phyloP scores from a whole-genome alignment of 441 rosid genomes.

The Theobroma grandiflorum region DNA sequence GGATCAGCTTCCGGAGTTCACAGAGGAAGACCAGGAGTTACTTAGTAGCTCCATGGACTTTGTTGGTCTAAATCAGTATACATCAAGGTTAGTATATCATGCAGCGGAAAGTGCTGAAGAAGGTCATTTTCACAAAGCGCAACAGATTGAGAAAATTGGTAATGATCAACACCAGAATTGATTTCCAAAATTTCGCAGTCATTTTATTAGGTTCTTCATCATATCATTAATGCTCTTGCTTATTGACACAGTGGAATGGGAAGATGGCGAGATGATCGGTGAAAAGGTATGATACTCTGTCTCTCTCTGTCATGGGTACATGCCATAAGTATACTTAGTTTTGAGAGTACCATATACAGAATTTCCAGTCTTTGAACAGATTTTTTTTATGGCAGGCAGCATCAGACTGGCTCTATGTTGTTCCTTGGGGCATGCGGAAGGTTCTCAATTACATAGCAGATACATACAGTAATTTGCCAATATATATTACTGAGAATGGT shows the following conservation, averaged over 20 bases:
- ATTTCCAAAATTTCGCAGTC: background rate
- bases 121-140: constrained; percentile 56
- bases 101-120: constrained; percentile 50
- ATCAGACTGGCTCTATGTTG: constrained; percentile 89
- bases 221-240: constrained; percentile 20
- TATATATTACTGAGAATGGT: constrained; percentile 88
- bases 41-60: constrained; percentile 70
- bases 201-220: background rate
- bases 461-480: constrained; percentile 65
- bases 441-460: constrained; percentile 68
- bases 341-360: background rate
- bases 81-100: constrained; percentile 79
- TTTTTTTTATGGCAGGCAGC: constrained; percentile 74
- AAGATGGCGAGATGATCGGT: constrained; percentile 82
- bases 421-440: constrained; percentile 94
- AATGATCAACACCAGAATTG: constrained; percentile 21
- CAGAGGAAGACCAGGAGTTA: constrained; percentile 69
- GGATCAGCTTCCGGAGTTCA: constrained; percentile 73
- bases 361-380: constrained; percentile 24
- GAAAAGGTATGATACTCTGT: constrained; percentile 57
- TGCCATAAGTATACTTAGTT: background rate
- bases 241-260: constrained; percentile 64
- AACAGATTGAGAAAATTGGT: constrained; percentile 71
- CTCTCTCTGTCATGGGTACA: constrained; percentile 10
- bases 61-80: constrained; percentile 86